Evolutionary conservation across 805 yeast species (phyloP), one percentile per base, ranked within the genome.

Genomic region (Candida michaelii): DNA sequence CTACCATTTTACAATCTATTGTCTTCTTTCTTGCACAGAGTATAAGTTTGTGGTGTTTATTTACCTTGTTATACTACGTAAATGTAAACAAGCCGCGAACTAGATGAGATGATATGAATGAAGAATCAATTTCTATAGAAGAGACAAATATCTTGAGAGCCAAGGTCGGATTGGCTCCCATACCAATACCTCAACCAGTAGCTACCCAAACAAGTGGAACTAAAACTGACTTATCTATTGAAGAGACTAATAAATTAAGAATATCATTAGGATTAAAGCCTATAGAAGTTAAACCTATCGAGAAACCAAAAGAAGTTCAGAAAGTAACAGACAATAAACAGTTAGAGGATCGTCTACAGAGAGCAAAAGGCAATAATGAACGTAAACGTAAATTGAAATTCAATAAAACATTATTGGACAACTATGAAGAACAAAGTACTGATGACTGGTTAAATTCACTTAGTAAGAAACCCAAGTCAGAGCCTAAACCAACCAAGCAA

Each of bases 211-310:
- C 8, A 18, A 23, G 30, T 5, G 23, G 11, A 13, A 30, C 31
- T 16, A 43, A 45, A 7, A 44, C 36, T 29, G 62, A 48, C 49
- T 59, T 58, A 44, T 59, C 54, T 59, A 59, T 82, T 1, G 80
- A 74, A 44, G 85, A 81, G 45, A 82, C 86, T 0, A 81, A 82
- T 52, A 64, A 60, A 49, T 62, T 79, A 6, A 60, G 88, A 17
- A 47, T 62, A 5, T 68, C 74, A 10, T 51, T 79, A 9, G 86
- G 86, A 0, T 62, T 82, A 42, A 71, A 73, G 27, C 81, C 83
- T 1, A 71, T 79, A 13, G 73, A 70, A 4, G 31, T 44, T 15
- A 45, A 27, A 17, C 16, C 40, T 5, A 18, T 15, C 3, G 27
- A 23, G 10, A 24, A 3, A 3, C 35, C 19, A 30, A 15, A 27